Percentiles rank a stretch among this genome's conserved stretches.
phyloP scores from a whole-genome alignment of 805 yeast species.

The Suhomyces vadensis region DNA sequence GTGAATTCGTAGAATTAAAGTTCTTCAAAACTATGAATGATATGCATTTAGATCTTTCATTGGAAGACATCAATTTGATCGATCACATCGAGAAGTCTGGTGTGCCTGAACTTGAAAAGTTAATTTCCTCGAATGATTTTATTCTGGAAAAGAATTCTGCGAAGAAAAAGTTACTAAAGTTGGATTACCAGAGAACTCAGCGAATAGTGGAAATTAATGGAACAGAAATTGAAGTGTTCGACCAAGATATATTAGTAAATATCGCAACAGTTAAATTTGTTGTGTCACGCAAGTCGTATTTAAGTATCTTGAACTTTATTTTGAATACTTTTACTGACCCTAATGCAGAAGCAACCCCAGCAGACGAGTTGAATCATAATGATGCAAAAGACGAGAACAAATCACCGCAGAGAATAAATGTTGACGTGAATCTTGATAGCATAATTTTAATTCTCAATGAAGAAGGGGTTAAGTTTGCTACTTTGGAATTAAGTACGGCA shows the following conservation, averaged over 20 bases:
- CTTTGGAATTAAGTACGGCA: slow-evolving; percentile 74
- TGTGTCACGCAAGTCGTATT: slow-evolving; percentile 71
- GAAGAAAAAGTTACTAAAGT: slow-evolving; percentile 51
- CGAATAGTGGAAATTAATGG: slow-evolving; percentile 57
- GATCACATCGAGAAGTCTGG: slow-evolving; percentile 71
- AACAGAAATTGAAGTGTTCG: slow-evolving; percentile 64
- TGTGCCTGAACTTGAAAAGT: slow-evolving; percentile 60
- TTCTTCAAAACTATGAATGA: slow-evolving; percentile 59
- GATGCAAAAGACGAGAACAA: slow-evolving; percentile 53
- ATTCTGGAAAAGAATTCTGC: slow-evolving; percentile 35
- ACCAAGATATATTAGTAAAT: slow-evolving; percentile 69
- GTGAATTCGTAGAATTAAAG: slow-evolving; percentile 62
- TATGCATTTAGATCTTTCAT: slow-evolving; percentile 63
- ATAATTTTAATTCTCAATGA: slow-evolving; percentile 76
- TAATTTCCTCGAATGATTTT: slow-evolving; percentile 65
- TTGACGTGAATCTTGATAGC: slow-evolving; percentile 68
- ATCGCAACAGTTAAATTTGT: slow-evolving; percentile 79
- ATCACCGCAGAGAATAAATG: slow-evolving; percentile 74
- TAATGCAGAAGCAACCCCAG: slow-evolving; percentile 61
- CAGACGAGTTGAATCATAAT: slow-evolving; percentile 70
- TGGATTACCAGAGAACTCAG: slow-evolving; percentile 59
- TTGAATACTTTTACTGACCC: slow-evolving; percentile 89
- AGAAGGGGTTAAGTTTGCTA: slow-evolving; percentile 79
- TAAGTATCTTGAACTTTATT: slow-evolving; percentile 77
- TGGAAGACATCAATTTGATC: slow-evolving; percentile 67